These are phyloP conservation scores for Limnanthes douglasii DNA, from an alignment of 345 rosid species.

Conservation along the genomic window DNA sequence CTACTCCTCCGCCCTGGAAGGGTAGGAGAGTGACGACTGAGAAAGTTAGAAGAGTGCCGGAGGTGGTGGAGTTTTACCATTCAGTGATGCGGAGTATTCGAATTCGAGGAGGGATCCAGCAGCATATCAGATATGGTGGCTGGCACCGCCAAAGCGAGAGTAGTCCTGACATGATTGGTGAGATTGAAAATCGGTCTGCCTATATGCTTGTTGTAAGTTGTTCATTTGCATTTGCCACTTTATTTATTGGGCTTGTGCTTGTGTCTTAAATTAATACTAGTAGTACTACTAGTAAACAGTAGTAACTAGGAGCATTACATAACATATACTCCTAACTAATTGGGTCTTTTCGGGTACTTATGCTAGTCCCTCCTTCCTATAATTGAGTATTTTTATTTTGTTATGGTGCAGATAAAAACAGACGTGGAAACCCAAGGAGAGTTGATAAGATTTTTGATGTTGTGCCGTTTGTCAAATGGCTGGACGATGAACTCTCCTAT, in stretches of 20 bases:
- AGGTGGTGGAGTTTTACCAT: slow-evolving; percentile 77
- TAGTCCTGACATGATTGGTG: slow-evolving; percentile 76
- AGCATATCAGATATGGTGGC: slow-evolving; percentile 13
- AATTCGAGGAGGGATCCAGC: slow-evolving; percentile 42
- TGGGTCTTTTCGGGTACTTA: too few relatives aligned
- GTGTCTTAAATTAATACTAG: too few relatives aligned
- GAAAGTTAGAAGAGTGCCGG: slow-evolving; percentile 58
- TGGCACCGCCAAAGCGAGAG: slow-evolving; percentile 28
- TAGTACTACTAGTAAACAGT: too few relatives aligned
- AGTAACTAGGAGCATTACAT: too few relatives aligned
- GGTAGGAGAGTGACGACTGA: slow-evolving; percentile 17
- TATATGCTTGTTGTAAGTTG: slow-evolving; percentile 57
- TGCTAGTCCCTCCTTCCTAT: not conserved
- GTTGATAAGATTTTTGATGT: slow-evolving; percentile 55
- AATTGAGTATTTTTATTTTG: too few relatives aligned
- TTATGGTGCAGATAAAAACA: slow-evolving; percentile 49
- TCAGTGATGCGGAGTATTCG: slow-evolving; percentile 61
- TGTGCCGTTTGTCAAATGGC: slow-evolving; percentile 71
- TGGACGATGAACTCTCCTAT: slow-evolving; percentile 60
- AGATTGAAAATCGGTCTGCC: slow-evolving; percentile 71
- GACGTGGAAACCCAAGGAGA: slow-evolving; percentile 73
- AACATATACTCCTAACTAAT: too few relatives aligned
- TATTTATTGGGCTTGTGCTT: too few relatives aligned
- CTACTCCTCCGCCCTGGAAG: slow-evolving; percentile 20
- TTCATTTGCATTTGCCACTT: slow-evolving; percentile 5